Conservation (phyloP, 306 rosid genomes). For the Acacia acuminata region DNA sequence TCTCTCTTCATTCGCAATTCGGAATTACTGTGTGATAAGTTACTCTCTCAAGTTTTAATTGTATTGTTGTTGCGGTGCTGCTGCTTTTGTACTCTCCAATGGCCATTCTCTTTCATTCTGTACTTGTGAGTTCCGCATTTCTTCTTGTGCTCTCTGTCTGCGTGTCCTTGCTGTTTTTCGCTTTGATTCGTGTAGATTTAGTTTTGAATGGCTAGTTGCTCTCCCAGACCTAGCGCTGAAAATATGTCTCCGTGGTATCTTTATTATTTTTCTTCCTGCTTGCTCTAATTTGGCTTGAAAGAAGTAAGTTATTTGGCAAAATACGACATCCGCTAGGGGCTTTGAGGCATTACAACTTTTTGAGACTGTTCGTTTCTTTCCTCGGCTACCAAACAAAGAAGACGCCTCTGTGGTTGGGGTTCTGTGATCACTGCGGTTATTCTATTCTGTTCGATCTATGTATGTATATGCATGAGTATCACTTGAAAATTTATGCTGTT, state of each 20-base stretch:
- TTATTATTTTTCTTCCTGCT: conserved; percentile 11
- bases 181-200: not conserved
- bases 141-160: not conserved
- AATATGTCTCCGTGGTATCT: not conserved
- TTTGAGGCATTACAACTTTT: not conserved
- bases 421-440: not conserved
- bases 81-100: conserved; percentile 26
- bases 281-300: conserved; percentile 15
- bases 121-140: conserved; percentile 35
- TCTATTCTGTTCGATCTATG: not conserved
- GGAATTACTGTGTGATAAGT: not conserved
- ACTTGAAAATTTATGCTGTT: not conserved
- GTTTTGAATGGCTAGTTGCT: not conserved
- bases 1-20: not conserved
- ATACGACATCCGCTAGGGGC: not conserved
- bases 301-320: not conserved
- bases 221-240: not conserved
- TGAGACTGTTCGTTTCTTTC: conserved; percentile 5
- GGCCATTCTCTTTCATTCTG: conserved; percentile 17
- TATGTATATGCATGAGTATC: not conserved
- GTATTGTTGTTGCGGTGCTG: not conserved
- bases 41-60: not conserved
- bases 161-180: not conserved
- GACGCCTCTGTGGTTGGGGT: not conserved
- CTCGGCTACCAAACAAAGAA: not conserved